Evolutionary conservation across 2,329 filamentous ascomycete genomes (phyloP).

Genomic region (Colletotrichum siamense): DNA sequence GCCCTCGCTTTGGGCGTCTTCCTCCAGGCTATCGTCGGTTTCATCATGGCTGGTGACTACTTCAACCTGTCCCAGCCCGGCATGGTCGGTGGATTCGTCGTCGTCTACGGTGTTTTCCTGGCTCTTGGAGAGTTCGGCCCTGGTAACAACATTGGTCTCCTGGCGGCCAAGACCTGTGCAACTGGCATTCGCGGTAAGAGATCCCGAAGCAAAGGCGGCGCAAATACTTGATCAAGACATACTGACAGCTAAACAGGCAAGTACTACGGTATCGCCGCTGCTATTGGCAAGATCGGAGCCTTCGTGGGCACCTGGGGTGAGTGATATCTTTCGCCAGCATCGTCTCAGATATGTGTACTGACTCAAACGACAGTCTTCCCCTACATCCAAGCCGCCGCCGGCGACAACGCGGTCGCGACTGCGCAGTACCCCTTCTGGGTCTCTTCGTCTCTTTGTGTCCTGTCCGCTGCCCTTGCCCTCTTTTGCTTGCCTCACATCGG

Average conservation of each 20-base stretch:
- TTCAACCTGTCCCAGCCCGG: slow-evolving; percentile 65
- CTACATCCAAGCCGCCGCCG: slow-evolving; percentile 69
- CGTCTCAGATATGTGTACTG: too few species aligned
- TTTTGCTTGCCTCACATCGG: slow-evolving; percentile 78
- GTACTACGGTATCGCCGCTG: slow-evolving; percentile 75
- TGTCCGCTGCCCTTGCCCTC: slow-evolving; percentile 65
- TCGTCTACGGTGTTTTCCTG: slow-evolving; percentile 81
- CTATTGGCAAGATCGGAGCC: slow-evolving; percentile 77
- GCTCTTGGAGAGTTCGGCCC: slow-evolving; percentile 82
- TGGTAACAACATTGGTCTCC: slow-evolving; percentile 88
- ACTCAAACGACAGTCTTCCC: slow-evolving; percentile 63
- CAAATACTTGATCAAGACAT: background rate
- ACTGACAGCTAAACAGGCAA: slow-evolving; percentile 27
- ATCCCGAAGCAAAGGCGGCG: rapidly evolving
- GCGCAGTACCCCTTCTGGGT: slow-evolving; percentile 93
- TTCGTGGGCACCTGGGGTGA: slow-evolving; percentile 79
- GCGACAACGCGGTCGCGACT: slow-evolving; percentile 54
- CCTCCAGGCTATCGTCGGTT: slow-evolving; percentile 79
- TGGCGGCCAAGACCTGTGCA: slow-evolving; percentile 87
- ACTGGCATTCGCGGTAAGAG: slow-evolving; percentile 77
- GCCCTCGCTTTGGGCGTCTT: slow-evolving; percentile 75
- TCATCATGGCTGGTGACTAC: slow-evolving; percentile 88
- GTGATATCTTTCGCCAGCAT: too few species aligned
- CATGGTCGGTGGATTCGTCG: slow-evolving; percentile 79
- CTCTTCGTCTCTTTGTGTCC: slow-evolving; percentile 76